Conservation (phyloP, 2,329 filamentous ascomycete species). For the Lachnellula arida region DNA sequence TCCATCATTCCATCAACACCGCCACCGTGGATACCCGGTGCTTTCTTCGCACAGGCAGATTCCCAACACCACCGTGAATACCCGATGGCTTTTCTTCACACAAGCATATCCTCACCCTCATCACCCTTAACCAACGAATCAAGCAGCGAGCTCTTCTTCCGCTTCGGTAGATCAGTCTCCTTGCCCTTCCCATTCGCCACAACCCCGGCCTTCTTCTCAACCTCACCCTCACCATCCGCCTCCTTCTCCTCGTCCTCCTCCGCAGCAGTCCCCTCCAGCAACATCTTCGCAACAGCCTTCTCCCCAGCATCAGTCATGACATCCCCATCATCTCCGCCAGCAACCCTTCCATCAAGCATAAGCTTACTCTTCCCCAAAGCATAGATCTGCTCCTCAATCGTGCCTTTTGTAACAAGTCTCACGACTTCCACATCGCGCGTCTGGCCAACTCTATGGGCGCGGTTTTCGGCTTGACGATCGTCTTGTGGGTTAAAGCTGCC, state of each 20-base stretch:
- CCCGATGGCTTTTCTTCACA: not conserved
- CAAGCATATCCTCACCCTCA: not conserved
- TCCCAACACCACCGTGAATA: not conserved
- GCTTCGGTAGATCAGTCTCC: not conserved
- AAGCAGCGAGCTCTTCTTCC: not conserved
- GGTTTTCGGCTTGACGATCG: conserved; percentile 96
- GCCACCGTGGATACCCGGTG: not conserved
- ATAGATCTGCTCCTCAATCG: conserved; percentile 91
- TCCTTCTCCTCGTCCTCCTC: not conserved
- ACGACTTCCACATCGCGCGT: conserved; percentile 86
- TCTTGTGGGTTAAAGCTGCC: conserved; percentile 97
- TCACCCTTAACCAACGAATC: not conserved
- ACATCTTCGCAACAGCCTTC: conserved; percentile 26
- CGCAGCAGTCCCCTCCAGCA: conserved; percentile 23
- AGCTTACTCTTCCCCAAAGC: conserved; percentile 89
- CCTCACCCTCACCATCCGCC: not conserved
- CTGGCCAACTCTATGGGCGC: conserved; percentile 92
- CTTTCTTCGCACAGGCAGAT: not conserved
- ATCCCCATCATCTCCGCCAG: conserved; percentile 48
- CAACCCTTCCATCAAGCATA: conserved; percentile 73
- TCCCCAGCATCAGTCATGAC: conserved; percentile 37
- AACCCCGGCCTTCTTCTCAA: conserved; percentile 2
- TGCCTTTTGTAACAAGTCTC: conserved; percentile 71
- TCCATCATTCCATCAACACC: no score
- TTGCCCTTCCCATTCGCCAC: conserved; percentile 4